These are phyloP conservation scores for Aspergillus tamarii DNA, from an alignment of 2,329 filamentous ascomycete species.

Conservation along the genomic window DNA sequence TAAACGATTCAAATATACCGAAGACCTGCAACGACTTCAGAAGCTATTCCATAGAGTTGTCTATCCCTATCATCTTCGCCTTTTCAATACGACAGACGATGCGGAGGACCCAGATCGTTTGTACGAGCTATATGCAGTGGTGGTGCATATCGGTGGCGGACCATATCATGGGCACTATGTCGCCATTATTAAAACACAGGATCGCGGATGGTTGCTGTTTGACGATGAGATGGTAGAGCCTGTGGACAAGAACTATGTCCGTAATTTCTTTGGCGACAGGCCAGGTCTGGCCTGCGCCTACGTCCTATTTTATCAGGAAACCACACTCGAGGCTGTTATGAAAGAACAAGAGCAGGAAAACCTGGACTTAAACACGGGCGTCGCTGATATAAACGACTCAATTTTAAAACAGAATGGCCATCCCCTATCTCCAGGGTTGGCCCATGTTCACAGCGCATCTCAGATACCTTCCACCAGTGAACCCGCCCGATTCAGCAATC, in stretches of 20 bases:
- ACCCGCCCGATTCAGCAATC: conserved; percentile 35
- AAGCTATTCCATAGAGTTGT: conserved; percentile 97
- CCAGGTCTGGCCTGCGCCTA: conserved; percentile 92
- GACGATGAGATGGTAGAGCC: conserved; percentile 99
- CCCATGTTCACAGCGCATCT: conserved; percentile 45
- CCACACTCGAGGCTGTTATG: conserved; percentile 66
- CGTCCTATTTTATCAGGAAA: conserved; percentile 97
- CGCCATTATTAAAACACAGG: conserved; percentile 95
- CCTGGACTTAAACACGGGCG: conserved; percentile 40
- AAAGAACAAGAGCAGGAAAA: conserved; percentile 85
- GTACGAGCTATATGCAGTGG: conserved; percentile 95
- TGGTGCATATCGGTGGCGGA: conserved; percentile 95
- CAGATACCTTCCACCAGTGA: conserved; percentile 40
- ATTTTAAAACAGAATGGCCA: conserved; percentile 36
- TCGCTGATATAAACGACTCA: conserved; percentile 52
- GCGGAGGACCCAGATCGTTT: conserved; percentile 89
- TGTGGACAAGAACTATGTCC: conserved; percentile 93
- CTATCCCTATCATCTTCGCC: conserved; percentile 92
- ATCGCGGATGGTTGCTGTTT: conserved; percentile 93
- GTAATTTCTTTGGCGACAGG: conserved; percentile 95
- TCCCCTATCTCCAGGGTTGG: conserved; percentile 34
- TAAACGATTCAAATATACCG: conserved; percentile 98
- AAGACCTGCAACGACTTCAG: conserved; percentile 88
- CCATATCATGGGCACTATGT: conserved; percentile 98
- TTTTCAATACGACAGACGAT: conserved; percentile 97